Evolutionary conservation across 1,139 yeast genomes (phyloP), one percentile per base, ranked within the genome.

Genomic region (Citeromyces hawaiiensis): DNA sequence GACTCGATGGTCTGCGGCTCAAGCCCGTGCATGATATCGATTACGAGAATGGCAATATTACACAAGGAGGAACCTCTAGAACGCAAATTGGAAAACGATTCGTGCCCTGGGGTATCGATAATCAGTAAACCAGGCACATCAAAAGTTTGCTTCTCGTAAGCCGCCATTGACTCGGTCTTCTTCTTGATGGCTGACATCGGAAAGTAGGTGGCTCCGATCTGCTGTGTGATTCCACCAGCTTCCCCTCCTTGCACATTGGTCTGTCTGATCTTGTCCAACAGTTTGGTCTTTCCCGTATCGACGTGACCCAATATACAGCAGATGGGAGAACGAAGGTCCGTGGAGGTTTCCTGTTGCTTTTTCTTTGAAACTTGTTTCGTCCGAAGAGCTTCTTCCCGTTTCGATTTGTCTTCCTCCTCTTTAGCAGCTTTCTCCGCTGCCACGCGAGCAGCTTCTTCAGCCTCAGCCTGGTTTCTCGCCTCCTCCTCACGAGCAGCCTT

Each of bases 151-250:
- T 83, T 82, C 60, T 86, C 96, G 59, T 74, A 83, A 50, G 77
- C 69, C 44, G 86, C 76, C 96, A 91, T 88, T 39, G 82, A 94
- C 37, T 78, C 81, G 34, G 97, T 91, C 67, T 93, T 93, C 55
- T 77, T 77, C 61, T 79, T 79, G 54, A 91, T 86, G 35, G 97
- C 86, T 29, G 83, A 94, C 51, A 91, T 88, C 44, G 98, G 98
- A 85, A 91, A 93, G 63, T 88, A 93, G 19, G 98, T 93, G 40
- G 99, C 99, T 76, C 99, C 99, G 58, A 91, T 91, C 65, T 91
- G 99, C 72, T 91, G 99, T 49, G 99, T 91, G 59, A 91, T 93
- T 70, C 99, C 99, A 70, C 99, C 99, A 42, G 98, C 99, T 68
- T 91, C 99, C 58, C 98, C 99, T 61, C 96, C 98, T 70, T 91